phyloP scores from a whole-genome alignment of 2,329 filamentous ascomycete genomes.

The Cucurbitaria berberidis region DNA sequence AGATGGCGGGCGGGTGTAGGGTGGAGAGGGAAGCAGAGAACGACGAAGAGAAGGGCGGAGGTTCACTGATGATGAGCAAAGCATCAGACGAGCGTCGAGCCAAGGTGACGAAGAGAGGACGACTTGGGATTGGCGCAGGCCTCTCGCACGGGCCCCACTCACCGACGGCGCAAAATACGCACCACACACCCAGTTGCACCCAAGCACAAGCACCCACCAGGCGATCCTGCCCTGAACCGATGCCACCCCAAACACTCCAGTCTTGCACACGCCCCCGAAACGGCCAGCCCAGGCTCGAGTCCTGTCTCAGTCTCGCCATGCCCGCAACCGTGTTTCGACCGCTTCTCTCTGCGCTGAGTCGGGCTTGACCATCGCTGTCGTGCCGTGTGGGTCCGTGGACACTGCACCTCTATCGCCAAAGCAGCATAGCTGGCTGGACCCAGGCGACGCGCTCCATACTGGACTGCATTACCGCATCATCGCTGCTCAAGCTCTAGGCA shows the following conservation, averaged over 20 bases:
- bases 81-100: constrained; percentile 16
- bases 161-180: constrained; percentile 8
- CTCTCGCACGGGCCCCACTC: constrained; percentile 3
- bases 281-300: no score
- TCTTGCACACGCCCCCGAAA: constrained; percentile 5
- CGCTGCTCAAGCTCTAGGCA: background rate
- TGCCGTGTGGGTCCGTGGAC: constrained; percentile 8
- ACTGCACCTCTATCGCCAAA: constrained; percentile 16
- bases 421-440: constrained; percentile 11
- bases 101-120: constrained; percentile 6
- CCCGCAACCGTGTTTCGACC: no score
- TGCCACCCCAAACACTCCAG: constrained; percentile 2
- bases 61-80: constrained; percentile 20
- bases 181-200: background rate
- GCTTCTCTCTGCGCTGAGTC: no score
- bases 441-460: constrained; percentile 5
- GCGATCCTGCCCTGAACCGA: background rate
- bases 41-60: constrained; percentile 22
- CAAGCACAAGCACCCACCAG: no score
- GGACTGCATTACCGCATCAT: constrained; percentile 29
- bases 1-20: constrained; percentile 22
- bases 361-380: constrained; percentile 19
- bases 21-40: constrained; percentile 17
- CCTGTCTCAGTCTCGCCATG: no score
- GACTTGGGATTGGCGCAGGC: constrained; percentile 14